These are phyloP conservation scores for Murraya koenigii DNA, from an alignment of 345 rosid genomes.

Conservation along the genomic window DNA sequence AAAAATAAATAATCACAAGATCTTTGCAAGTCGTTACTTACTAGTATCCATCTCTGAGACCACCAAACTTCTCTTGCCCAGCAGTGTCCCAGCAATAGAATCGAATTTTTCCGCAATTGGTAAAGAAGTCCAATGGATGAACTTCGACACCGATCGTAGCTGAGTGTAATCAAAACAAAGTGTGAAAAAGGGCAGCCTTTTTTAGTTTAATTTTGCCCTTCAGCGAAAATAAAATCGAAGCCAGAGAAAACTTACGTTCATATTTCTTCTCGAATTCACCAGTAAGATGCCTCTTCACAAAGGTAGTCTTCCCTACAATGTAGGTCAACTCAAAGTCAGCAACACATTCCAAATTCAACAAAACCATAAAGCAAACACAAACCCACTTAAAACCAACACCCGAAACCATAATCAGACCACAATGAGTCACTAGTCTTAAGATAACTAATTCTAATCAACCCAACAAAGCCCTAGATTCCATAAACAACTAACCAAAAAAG, in stretches of 20 bases:
- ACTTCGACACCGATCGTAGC: constrained; percentile 56
- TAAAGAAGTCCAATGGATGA: constrained; percentile 49
- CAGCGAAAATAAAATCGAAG: too few species aligned
- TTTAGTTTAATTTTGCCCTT: too few species aligned
- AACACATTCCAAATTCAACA: neutral
- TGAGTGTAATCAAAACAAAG: constrained; percentile 1
- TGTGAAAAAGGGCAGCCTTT: neutral
- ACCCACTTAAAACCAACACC: neutral
- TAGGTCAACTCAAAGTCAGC: neutral
- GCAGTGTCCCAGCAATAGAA: constrained; percentile 60
- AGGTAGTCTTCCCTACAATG: constrained; percentile 61
- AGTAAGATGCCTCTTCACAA: constrained; percentile 71
- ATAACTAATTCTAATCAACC: neutral
- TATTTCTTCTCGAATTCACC: constrained; percentile 82
- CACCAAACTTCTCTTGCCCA: constrained; percentile 53
- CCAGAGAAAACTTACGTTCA: constrained; percentile 45
- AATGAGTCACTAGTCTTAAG: too few species aligned
- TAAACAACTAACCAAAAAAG: neutral
- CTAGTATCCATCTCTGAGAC: constrained; percentile 53
- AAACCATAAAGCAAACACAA: too few species aligned
- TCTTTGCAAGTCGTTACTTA: constrained; percentile 12
- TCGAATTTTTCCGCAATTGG: constrained; percentile 45
- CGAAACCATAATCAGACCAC: neutral
- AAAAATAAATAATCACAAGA: neutral
- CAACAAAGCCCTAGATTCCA: neutral